These are phyloP conservation scores for Rusavskia elegans DNA, from an alignment of 495 filamentous ascomycete species.

Conservation along the genomic window DNA sequence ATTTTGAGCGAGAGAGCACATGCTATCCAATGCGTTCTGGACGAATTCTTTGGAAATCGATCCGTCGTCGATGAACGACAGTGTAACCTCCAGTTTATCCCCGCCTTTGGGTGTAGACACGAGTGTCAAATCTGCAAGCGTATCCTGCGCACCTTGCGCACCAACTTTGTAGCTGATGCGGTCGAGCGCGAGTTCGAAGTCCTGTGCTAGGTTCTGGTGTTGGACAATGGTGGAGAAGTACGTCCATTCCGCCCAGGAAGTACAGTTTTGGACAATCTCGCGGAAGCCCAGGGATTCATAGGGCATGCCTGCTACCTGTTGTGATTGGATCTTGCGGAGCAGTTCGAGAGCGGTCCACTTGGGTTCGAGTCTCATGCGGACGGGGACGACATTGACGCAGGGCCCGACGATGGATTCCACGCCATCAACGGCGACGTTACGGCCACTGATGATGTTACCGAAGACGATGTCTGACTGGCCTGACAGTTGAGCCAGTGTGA, in stretches of 20 bases:
- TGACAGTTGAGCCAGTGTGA: slow-evolving; percentile 34
- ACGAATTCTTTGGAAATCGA: slow-evolving; percentile 26
- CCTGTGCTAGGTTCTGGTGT: slow-evolving; percentile 31
- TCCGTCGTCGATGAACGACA: slow-evolving; percentile 31
- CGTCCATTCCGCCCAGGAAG: slow-evolving; percentile 38
- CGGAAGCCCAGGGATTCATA: slow-evolving; percentile 42
- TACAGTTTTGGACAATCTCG: slow-evolving; percentile 43
- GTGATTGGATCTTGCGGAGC: slow-evolving; percentile 38
- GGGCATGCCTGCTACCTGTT: slow-evolving; percentile 41
- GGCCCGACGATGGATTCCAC: slow-evolving; percentile 39
- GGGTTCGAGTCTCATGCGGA: slow-evolving; percentile 34
- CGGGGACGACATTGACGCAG: slow-evolving; percentile 44
- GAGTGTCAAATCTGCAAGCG: slow-evolving; percentile 33
- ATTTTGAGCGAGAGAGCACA: slow-evolving; percentile 28
- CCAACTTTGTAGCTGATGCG: slow-evolving; percentile 32
- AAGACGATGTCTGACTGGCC: slow-evolving; percentile 37
- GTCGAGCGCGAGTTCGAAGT: slow-evolving; percentile 27
- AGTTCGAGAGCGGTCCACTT: slow-evolving; percentile 34
- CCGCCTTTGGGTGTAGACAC: slow-evolving; percentile 28
- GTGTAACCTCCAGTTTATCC: slow-evolving; percentile 25
- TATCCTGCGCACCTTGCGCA: slow-evolving; percentile 31
- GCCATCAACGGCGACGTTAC: slow-evolving; percentile 35
- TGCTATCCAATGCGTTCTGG: slow-evolving; percentile 30
- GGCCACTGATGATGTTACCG: slow-evolving; percentile 38
- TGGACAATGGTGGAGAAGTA: slow-evolving; percentile 32